phyloP scores from a whole-genome alignment of 805 yeast species.

The Ogataea nitratoaversa region DNA sequence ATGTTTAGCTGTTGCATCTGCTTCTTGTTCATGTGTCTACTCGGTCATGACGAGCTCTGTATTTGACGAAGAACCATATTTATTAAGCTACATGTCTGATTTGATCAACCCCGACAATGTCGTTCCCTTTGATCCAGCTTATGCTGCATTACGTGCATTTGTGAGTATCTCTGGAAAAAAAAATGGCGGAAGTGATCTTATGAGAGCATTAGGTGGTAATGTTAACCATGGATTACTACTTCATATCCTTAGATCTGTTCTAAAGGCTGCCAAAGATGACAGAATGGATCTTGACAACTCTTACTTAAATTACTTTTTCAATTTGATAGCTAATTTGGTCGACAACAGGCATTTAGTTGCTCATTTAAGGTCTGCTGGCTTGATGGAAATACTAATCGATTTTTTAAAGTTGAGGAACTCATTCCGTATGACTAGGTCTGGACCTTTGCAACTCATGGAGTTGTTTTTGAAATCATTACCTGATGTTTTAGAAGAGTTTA shows the following conservation, averaged over 20 bases:
- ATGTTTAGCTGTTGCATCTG: slow-evolving; percentile 62
- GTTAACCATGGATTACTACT: slow-evolving; percentile 80
- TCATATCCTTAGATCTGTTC: slow-evolving; percentile 64
- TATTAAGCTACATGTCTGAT: slow-evolving; percentile 65
- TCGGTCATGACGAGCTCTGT: slow-evolving; percentile 59
- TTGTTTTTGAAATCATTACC: slow-evolving; percentile 37
- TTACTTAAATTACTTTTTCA: slow-evolving; percentile 43
- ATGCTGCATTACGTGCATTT: slow-evolving; percentile 61
- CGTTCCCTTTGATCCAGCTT: slow-evolving; percentile 49
- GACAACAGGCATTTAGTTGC: slow-evolving; percentile 51
- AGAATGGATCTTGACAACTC: slow-evolving; percentile 22
- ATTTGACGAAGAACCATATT: slow-evolving; percentile 68
- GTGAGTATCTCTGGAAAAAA: slow-evolving; percentile 65
- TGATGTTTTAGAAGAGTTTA: slow-evolving; percentile 59
- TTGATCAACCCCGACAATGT: slow-evolving; percentile 63
- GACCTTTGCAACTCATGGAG: slow-evolving; percentile 58
- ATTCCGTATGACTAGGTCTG: slow-evolving; percentile 54
- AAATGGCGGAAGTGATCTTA: slow-evolving; percentile 70
- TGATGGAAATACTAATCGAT: slow-evolving; percentile 60
- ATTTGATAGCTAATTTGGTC: slow-evolving; percentile 57
- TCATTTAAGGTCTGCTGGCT: slow-evolving; percentile 69
- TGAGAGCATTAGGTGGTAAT: slow-evolving; percentile 77
- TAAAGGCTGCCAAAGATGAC: slow-evolving; percentile 41
- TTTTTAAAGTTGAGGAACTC: slow-evolving; percentile 51
- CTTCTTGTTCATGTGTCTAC: slow-evolving; percentile 52